These are phyloP conservation scores for Microdochium bolleyi DNA, from an alignment of 2,329 filamentous ascomycete genomes.

Conservation along the genomic window DNA sequence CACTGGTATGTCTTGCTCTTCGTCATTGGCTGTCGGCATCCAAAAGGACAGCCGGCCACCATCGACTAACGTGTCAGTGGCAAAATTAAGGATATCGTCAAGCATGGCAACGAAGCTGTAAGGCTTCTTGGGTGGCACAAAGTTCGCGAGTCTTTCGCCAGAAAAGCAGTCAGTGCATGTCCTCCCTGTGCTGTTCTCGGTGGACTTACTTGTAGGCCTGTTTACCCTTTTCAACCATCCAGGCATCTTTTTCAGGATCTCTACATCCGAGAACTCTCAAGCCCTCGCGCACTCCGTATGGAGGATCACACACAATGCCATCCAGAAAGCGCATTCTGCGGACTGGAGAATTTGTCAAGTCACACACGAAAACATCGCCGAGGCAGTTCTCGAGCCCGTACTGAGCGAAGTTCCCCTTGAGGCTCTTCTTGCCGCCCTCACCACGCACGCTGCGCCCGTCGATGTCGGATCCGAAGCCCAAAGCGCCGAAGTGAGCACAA, in stretches of 20 bases:
- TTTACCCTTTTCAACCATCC: constrained; percentile 61
- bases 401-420: constrained; percentile 71
- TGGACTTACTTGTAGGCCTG: constrained; percentile 56
- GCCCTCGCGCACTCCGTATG: constrained; percentile 90
- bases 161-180: constrained; percentile 4
- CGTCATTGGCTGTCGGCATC: constrained; percentile 88
- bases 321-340: constrained; percentile 52
- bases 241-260: constrained; percentile 52
- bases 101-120: constrained; percentile 91
- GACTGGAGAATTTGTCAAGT: constrained; percentile 82
- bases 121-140: constrained; percentile 80
- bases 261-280: constrained; percentile 77
- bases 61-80: constrained; percentile 67
- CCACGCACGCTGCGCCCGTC: constrained; percentile 85
- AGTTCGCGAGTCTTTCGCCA: constrained; percentile 47
- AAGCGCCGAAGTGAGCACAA: constrained; percentile 81
- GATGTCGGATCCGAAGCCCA: constrained; percentile 83
- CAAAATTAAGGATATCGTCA: constrained; percentile 81
- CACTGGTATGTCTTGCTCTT: constrained; percentile 67
- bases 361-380: constrained; percentile 74
- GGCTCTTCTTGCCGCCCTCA: constrained; percentile 42
- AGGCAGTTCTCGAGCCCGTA: constrained; percentile 62
- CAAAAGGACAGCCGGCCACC: constrained; percentile 81
- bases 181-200: not conserved
- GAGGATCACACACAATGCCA: constrained; percentile 90